Evolutionary conservation across 805 yeast species (phyloP), one percentile per base, ranked within the genome.

Genomic region (Starmerella vaccinii): DNA sequence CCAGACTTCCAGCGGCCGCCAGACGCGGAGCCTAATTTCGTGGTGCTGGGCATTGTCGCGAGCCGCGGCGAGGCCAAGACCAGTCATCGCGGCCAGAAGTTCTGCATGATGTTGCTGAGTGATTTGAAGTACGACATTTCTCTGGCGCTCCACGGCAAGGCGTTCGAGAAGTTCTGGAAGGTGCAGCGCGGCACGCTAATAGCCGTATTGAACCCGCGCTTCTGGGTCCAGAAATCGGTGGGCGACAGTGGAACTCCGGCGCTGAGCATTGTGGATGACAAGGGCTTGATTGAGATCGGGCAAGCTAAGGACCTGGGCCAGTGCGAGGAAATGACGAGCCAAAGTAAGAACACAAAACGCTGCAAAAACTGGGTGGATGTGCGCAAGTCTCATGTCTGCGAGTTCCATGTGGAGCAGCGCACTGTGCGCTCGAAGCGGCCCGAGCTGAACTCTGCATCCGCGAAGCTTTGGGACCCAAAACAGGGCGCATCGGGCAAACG

Each of bases 211-310:
- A 90, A 89, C 60, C 97, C 98, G 0, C 68, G 68, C 1, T 69
- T 87, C 6, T 76, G 59, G 49, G 54, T 54, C 2, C 57, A 52
- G 32, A 52, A 52, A 29, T 26, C 49, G 12, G 51, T 43, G 34
- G 46, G 49, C n/a, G 49, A 48, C 30, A 54, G 52, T 32, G 19
- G 62, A 55, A 43, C 42, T 51, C 71, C 12, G 82, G 78, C 76
- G 22, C 63, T 88, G 19, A 68, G 75, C 3, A 64, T 88, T 2
- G 76, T 76, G 46, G 71, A 69, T 23, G 67, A 67, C 26, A 72
- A 76, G 48, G 71, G 76, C 29, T 67, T 90, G 1, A 47, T 89
- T 5, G 95, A 86, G 59, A 72, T 90, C 49, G 98, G 95, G 0
- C 70, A 73, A 32, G 71, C 87, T 19, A 72, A 74, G 51, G 77